phyloP scores from a whole-genome alignment of 2,329 filamentous ascomycete species.

The Aspergillus spinulosporus region DNA sequence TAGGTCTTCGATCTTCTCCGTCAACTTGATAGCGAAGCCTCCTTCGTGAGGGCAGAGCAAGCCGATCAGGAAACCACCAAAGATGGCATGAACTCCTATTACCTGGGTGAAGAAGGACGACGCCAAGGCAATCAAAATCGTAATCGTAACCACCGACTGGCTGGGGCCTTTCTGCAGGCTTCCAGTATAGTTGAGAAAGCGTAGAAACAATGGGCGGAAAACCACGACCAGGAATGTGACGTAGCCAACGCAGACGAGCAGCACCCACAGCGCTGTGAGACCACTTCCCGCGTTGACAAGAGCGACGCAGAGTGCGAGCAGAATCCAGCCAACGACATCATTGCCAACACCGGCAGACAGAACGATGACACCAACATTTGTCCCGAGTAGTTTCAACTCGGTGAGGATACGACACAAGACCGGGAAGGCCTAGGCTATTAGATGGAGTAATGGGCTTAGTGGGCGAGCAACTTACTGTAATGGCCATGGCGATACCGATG shows the following conservation, averaged over 20 bases:
- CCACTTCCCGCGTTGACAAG: constrained; percentile 85
- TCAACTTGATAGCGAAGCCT: constrained; percentile 85
- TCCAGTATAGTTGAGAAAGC: constrained; percentile 69
- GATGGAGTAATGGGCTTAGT: not conserved
- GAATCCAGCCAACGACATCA: constrained; percentile 86
- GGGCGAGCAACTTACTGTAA: constrained; percentile 62
- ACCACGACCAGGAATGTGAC: constrained; percentile 71
- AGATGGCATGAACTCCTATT: constrained; percentile 92
- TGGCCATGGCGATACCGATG: constrained; percentile 89
- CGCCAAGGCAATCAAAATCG: constrained; percentile 72
- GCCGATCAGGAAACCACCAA: constrained; percentile 86
- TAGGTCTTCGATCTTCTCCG: constrained; percentile 92
- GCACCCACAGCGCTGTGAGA: constrained; percentile 78
- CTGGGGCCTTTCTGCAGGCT: constrained; percentile 85
- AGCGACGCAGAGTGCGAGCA: constrained; percentile 89
- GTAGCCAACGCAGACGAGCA: constrained; percentile 74
- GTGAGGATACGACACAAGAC: constrained; percentile 92
- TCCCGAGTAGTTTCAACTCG: constrained; percentile 80
- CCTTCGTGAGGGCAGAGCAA: constrained; percentile 87
- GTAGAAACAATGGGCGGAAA: constrained; percentile 73
- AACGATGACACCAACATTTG: constrained; percentile 82
- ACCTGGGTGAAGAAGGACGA: constrained; percentile 87
- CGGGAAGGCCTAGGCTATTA: constrained; percentile 64
- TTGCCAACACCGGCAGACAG: constrained; percentile 90
- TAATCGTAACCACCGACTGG: constrained; percentile 79